Conservation (phyloP, 2,329 filamentous ascomycete genomes). For the Neophaeococcomyces mojaviensis region DNA sequence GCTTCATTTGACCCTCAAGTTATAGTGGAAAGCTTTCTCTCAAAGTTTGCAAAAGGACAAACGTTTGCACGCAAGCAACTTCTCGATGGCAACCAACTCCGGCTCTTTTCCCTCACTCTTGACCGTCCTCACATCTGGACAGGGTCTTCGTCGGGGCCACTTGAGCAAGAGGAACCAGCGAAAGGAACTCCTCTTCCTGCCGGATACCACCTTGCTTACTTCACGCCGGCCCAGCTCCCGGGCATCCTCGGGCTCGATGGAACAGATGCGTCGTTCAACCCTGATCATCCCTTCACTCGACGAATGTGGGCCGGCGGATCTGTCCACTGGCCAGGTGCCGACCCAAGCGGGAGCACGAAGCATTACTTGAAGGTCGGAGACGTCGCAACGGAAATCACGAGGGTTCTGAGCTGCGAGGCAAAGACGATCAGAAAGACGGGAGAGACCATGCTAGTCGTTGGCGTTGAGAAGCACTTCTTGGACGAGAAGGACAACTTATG, state of each 20-base stretch:
- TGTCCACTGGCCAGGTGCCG: conserved; percentile 43
- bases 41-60: conserved; percentile 35
- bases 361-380: conserved; percentile 48
- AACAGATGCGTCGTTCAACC: conserved; percentile 54
- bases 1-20: conserved; percentile 13
- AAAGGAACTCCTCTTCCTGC: conserved; percentile 47
- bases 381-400: conserved; percentile 49
- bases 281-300: conserved; percentile 51
- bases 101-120: conserved; percentile 54
- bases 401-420: conserved; percentile 44
- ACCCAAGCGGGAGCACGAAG: conserved; percentile 16
- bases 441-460: conserved; percentile 57
- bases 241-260: conserved; percentile 51
- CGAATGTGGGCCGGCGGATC: conserved; percentile 62
- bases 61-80: conserved; percentile 42
- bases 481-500: conserved; percentile 43
- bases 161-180: conserved; percentile 29
- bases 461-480: conserved; percentile 54
- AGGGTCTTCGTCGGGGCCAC: conserved; percentile 26
- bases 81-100: conserved; percentile 57
- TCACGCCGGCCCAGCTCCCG: conserved; percentile 52
- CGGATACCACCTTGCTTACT: conserved; percentile 58
- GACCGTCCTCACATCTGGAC: conserved; percentile 41
- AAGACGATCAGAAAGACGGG: conserved; percentile 50
- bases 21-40: conserved; percentile 30